Evolutionary conservation across 2,329 filamentous ascomycete species (phyloP).

Genomic region (Paracorniculantispora psalliotae): DNA sequence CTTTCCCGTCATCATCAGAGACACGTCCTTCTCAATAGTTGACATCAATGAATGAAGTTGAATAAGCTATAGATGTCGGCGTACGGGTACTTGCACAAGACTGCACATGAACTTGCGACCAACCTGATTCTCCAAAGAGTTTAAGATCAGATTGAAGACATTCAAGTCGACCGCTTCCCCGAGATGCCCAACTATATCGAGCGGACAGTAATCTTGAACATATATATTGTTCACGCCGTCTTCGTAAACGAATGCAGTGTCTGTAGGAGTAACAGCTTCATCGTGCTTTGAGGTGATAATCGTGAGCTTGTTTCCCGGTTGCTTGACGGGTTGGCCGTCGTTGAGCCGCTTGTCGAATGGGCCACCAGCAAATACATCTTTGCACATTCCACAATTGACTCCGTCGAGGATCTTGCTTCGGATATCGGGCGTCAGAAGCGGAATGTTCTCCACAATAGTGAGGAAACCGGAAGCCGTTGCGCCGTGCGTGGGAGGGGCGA

Average conservation of each 20-base stretch:
- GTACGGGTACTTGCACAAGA: not conserved
- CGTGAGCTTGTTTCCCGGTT: slow-evolving; percentile 15
- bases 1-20: not conserved
- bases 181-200: slow-evolving; percentile 16
- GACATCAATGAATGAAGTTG: not conserved
- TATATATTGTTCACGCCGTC: slow-evolving; percentile 15
- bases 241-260: slow-evolving; percentile 10
- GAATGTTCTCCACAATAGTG: slow-evolving; percentile 5
- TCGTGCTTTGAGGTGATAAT: slow-evolving; percentile 15
- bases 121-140: slow-evolving; percentile 14
- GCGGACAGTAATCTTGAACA: slow-evolving; percentile 16
- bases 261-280: slow-evolving; percentile 14
- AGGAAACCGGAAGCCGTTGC: slow-evolving; percentile 15
- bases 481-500: slow-evolving; percentile 17
- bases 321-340: slow-evolving; percentile 8
- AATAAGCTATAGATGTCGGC: not conserved
- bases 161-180: slow-evolving; percentile 14
- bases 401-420: not conserved
- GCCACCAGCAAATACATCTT: slow-evolving; percentile 15
- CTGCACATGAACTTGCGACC: slow-evolving; percentile 7
- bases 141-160: slow-evolving; percentile 15
- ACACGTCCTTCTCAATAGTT: not conserved
- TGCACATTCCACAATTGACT: slow-evolving; percentile 15
- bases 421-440: not conserved
- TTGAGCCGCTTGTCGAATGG: slow-evolving; percentile 14